These are phyloP conservation scores for Mycena leptocephala DNA, from an alignment of 768 basidiomycete genomes.

Conservation along the genomic window DNA sequence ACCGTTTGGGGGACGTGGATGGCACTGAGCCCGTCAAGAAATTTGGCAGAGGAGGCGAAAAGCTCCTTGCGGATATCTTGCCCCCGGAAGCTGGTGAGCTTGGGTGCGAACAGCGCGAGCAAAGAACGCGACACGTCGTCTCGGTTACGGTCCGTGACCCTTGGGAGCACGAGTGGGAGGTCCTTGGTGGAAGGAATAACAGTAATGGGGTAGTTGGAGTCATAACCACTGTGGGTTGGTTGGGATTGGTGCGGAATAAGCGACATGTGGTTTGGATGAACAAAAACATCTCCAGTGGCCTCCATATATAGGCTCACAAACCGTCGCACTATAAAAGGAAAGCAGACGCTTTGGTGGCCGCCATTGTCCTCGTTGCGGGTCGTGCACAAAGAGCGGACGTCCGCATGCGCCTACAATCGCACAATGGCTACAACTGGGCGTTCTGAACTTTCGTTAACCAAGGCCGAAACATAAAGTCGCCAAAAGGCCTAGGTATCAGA, in stretches of 20 bases:
- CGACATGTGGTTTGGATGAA: not conserved
- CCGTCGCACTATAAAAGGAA: not conserved
- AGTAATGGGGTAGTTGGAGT: not conserved
- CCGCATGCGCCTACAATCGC: not conserved
- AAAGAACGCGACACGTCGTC: slow-evolving; percentile 53
- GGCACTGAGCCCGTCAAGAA: slow-evolving; percentile 3
- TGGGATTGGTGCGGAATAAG: not conserved
- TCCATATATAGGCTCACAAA: not conserved
- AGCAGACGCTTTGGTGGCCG: not conserved
- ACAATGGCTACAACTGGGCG: not conserved
- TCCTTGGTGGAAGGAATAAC: not conserved
- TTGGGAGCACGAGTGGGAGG: not conserved
- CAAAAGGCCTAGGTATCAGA: too few species aligned
- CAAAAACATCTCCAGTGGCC: not conserved
- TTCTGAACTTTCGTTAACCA: not conserved
- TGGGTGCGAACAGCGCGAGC: slow-evolving; percentile 58
- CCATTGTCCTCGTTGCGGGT: slow-evolving; percentile 11
- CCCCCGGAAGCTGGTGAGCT: slow-evolving; percentile 57
- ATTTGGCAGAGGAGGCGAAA: not conserved
- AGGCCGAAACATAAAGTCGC: not conserved
- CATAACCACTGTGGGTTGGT: not conserved
- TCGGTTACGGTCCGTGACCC: slow-evolving; percentile 27
- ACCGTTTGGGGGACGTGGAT: not conserved
- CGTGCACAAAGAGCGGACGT: not conserved
- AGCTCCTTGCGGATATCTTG: slow-evolving; percentile 57